A percentile compares a stretch with the other conserved stretches of the same genome.
These are phyloP conservation scores for Amaranthus palmeri DNA, from an alignment of 148 eudicot species.

Conservation along the genomic window DNA sequence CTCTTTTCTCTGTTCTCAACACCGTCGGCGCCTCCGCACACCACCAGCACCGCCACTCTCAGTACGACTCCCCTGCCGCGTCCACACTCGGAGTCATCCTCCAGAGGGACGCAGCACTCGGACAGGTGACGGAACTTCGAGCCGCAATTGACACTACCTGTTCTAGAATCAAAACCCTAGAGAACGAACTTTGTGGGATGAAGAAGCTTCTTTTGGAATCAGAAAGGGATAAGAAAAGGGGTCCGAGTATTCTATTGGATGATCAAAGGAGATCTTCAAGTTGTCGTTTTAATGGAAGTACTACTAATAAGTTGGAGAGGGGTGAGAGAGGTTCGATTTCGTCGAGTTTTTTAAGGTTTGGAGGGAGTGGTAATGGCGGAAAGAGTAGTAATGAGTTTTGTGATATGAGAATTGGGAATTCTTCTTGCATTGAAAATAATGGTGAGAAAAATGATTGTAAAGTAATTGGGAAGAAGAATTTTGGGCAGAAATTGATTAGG, in stretches of 20 bases:
- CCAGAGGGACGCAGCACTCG: slow-evolving; percentile 61
- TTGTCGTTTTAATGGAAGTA: slow-evolving; percentile 39
- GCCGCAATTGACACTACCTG: slow-evolving; percentile 53
- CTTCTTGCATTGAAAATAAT: slow-evolving; percentile 8
- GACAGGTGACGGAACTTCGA: slow-evolving; percentile 53
- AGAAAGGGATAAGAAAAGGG: slow-evolving; percentile 13
- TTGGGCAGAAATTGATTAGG: slow-evolving; percentile 43
- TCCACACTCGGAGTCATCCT: slow-evolving; percentile 71
- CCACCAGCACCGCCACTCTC: slow-evolving; percentile 11
- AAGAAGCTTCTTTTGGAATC: slow-evolving; percentile 33
- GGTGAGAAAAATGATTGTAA: background rate
- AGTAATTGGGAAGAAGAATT: slow-evolving; percentile 30
- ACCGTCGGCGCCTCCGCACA: slow-evolving; percentile 4
- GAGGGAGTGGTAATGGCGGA: slow-evolving; percentile 11
- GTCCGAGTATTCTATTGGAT: slow-evolving; percentile 6
- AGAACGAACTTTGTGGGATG: slow-evolving; percentile 62
- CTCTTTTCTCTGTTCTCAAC: slow-evolving; percentile 39
- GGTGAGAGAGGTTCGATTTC: slow-evolving; percentile 73
- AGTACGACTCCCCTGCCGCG: background rate
- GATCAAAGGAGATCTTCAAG: slow-evolving; percentile 47
- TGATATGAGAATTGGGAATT: slow-evolving; percentile 10
- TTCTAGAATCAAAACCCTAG: slow-evolving; percentile 51
- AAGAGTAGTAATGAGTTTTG: background rate
- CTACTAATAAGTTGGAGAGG: slow-evolving; percentile 41
- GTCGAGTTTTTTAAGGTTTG: slow-evolving; percentile 25